phyloP scores from a whole-genome alignment of 2,329 filamentous ascomycete species.

The Colletotrichum lupini region DNA sequence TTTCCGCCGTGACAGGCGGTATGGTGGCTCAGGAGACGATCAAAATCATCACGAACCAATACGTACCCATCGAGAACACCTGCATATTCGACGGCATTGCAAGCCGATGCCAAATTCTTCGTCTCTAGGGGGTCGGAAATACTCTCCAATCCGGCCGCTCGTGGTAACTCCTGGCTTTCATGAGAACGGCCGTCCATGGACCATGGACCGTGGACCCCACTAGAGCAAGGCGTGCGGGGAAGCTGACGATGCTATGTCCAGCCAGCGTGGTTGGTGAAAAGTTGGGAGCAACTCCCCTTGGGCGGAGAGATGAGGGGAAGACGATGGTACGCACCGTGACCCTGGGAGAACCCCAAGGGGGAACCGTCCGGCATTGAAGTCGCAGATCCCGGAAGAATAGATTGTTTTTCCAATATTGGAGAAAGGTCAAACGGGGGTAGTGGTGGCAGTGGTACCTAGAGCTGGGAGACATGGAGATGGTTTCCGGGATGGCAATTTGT shows the following conservation, averaged over 20 bases:
- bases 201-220: neutral
- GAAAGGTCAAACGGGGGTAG: slow-evolving; percentile 36
- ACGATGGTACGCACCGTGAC: slow-evolving; percentile 15
- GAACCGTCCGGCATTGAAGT: slow-evolving; percentile 40
- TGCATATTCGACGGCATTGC: slow-evolving; percentile 77
- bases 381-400: slow-evolving; percentile 44
- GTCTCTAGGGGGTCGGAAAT: slow-evolving; percentile 52
- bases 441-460: neutral
- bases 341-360: slow-evolving; percentile 37
- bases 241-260: slow-evolving; percentile 34
- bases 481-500: slow-evolving; percentile 31
- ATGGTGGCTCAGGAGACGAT: slow-evolving; percentile 98
- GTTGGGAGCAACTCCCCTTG: neutral
- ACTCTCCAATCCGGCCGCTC: slow-evolving; percentile 17
- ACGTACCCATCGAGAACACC: slow-evolving; percentile 77
- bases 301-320: slow-evolving; percentile 12
- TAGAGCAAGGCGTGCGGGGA: slow-evolving; percentile 22
- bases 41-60: slow-evolving; percentile 84
- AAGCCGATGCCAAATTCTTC: slow-evolving; percentile 69
- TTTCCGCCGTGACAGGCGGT: slow-evolving; percentile 86
- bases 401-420: slow-evolving; percentile 40
- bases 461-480: neutral
- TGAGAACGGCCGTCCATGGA: neutral
- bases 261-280: neutral
- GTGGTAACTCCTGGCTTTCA: neutral